Percentiles rank a stretch among this genome's conserved stretches.
Conservation (phyloP, 1,139 yeast species). For the Zygosaccharomyces pseudobailii region DNA sequence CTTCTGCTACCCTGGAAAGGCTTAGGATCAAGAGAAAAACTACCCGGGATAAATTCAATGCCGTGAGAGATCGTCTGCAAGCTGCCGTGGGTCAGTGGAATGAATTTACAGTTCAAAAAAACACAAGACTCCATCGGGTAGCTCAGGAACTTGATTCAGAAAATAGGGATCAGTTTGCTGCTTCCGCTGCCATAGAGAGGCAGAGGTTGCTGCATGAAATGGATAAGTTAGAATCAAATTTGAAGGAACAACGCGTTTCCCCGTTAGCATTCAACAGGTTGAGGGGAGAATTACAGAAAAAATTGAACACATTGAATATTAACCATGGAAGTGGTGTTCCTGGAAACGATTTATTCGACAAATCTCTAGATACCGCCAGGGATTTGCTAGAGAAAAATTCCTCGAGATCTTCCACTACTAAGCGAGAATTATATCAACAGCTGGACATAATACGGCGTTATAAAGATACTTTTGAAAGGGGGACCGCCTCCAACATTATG, state of each 20-base stretch:
- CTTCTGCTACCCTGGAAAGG: constrained; percentile 10
- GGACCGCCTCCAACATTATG: constrained; percentile 10
- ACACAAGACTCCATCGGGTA: constrained; percentile 16
- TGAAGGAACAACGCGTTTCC: constrained; percentile 16
- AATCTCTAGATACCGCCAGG: constrained; percentile 24
- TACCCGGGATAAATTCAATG: constrained; percentile 20
- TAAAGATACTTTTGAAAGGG: constrained; percentile 21
- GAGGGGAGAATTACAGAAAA: constrained; percentile 14
- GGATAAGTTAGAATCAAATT: constrained; percentile 14
- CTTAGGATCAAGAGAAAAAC: constrained; percentile 14
- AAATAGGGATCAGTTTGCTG: constrained; percentile 7
- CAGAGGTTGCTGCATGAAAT: constrained; percentile 17
- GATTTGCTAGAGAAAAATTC: constrained; percentile 19
- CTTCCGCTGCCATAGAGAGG: constrained; percentile 16
- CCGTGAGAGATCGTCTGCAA: constrained; percentile 12
- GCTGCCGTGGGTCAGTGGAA: constrained; percentile 10
- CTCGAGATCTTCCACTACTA: constrained; percentile 21
- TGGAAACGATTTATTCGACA: constrained; percentile 15
- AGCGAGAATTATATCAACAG: constrained; percentile 17
- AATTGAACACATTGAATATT: constrained; percentile 14
- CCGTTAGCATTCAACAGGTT: constrained; percentile 7
- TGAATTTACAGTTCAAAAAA: constrained; percentile 14
- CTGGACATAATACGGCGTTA: constrained; percentile 18
- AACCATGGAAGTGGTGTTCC: constrained; percentile 3
- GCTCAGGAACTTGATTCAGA: constrained; percentile 17